Base-by-base conservation (phyloP, 2,329 filamentous ascomycete species). In the Cylindrodendrum hubeiense region DNA sequence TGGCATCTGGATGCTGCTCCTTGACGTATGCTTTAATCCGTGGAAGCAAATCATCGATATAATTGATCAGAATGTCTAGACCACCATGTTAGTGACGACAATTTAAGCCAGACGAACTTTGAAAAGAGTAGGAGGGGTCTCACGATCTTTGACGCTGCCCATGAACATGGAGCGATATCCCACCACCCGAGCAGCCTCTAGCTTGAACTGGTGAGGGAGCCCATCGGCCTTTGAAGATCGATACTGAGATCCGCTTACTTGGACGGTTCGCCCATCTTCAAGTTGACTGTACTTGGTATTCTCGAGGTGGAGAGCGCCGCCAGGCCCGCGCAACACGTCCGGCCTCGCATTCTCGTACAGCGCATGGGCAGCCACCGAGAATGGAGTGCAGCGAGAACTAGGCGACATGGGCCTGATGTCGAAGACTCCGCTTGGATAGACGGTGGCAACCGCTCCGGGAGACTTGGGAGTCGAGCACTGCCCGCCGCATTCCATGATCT, bases 281-380 rank as follows among this genome's bases (percentile, higher is more conserved):
- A 74, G 19, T 7, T 71, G 71, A 3, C 71, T 51, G 6, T 75
- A 75, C 0, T 51, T 63, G 1, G 82, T 77, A 0, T 74, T 50
- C 0, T 76, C 75, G 0, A 87, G 73, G 44, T 84, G 75, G 0
- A 88, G 76, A 7, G 75, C 71, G 0, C 86, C 86, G 0, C 86
- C 86, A 0, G 86, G 86, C 0, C 86, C 86, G 5, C 76, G 65
- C 2, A 87, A 69, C 1, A 83, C 68, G 70, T 88, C 86, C 0
- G 86, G 86, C 17, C 86, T 72, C 0, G 81, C 79, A 64, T 88
- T 88, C 75, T 88, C 86, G 55, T 88, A 88, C 10, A 88, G 71
- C 0, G 85, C 83, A 65, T 88, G 86, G 0, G 86, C 84, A 1
- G 85, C 85, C 0, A 88, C 85, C 0, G 81, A 83, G 0, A 83